Conservation (phyloP, 371 early-diverging fungal species). For the Thermomucor indicae-seudaticae region DNA sequence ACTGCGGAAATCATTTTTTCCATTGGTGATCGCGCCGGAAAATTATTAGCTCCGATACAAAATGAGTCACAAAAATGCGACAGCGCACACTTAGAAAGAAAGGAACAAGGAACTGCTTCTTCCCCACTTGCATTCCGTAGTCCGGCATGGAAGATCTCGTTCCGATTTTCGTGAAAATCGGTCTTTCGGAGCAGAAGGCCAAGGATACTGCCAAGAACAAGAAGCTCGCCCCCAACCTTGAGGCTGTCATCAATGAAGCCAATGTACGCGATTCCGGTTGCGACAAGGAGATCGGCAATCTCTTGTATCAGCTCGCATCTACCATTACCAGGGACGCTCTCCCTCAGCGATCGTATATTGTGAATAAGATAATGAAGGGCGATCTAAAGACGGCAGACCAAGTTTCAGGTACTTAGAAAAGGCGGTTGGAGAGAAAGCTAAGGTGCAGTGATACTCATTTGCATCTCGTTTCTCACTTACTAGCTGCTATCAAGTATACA, state of each 20-base stretch:
- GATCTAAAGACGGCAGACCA: slow-evolving; percentile 81
- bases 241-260: slow-evolving; percentile 59
- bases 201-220: slow-evolving; percentile 94
- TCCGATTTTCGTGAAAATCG: slow-evolving; percentile 78
- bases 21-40: no score
- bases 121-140: no score
- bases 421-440: background rate
- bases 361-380: slow-evolving; percentile 67
- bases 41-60: no score
- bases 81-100: no score
- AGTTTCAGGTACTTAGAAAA: slow-evolving; percentile 66
- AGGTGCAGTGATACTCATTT: background rate
- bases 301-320: slow-evolving; percentile 85
- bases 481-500: slow-evolving; percentile 89
- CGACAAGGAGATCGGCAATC: slow-evolving; percentile 68
- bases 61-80: no score
- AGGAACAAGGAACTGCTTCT: no score
- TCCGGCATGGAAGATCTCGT: slow-evolving; percentile 58
- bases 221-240: slow-evolving; percentile 82
- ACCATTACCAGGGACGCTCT: slow-evolving; percentile 75
- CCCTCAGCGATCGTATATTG: slow-evolving; percentile 72
- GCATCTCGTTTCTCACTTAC: background rate
- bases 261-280: slow-evolving; percentile 57
- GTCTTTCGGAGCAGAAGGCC: slow-evolving; percentile 87
- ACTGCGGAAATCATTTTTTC: no score